Evolutionary conservation across 768 basidiomycete genomes (phyloP).

Genomic region (Lentinula lateritia): DNA sequence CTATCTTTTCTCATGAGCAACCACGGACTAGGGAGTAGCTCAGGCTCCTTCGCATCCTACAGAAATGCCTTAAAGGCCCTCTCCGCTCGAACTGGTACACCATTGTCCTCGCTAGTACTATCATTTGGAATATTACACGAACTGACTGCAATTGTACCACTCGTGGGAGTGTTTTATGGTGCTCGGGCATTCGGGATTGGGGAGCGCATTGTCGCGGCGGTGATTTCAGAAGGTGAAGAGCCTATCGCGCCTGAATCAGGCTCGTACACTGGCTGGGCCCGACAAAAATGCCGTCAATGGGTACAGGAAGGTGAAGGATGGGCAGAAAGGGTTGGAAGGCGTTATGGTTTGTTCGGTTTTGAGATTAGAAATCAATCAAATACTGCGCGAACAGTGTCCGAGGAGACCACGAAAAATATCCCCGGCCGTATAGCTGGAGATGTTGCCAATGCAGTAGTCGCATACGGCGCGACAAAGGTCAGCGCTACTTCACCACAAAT

Average conservation of each 20-base stretch:
- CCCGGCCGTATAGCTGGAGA: slow-evolving; percentile 58
- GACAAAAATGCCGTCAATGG: slow-evolving; percentile 47
- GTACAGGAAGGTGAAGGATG: slow-evolving; percentile 72
- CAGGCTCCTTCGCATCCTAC: slow-evolving; percentile 24
- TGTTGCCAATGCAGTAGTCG: slow-evolving; percentile 76
- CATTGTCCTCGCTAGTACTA: slow-evolving; percentile 66
- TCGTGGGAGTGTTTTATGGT: slow-evolving; percentile 68
- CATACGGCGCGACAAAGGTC: slow-evolving; percentile 79
- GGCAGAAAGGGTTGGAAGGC: slow-evolving; percentile 63
- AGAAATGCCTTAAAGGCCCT: slow-evolving; percentile 50
- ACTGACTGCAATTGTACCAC: slow-evolving; percentile 71
- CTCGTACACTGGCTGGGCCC: slow-evolving; percentile 32
- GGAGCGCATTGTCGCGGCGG: slow-evolving; percentile 44
- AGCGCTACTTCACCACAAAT: neutral
- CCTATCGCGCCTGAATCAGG: slow-evolving; percentile 8
- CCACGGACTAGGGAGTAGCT: neutral
- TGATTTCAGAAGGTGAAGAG: slow-evolving; percentile 13
- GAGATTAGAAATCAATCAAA: slow-evolving; percentile 36
- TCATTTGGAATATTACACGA: slow-evolving; percentile 87
- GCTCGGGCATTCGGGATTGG: slow-evolving; percentile 67
- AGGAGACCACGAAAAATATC: slow-evolving; percentile 15
- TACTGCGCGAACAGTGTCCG: slow-evolving; percentile 15
- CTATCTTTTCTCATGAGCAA: neutral
- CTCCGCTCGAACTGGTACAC: slow-evolving; percentile 66
- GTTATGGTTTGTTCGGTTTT: slow-evolving; percentile 80